Evolutionary conservation across 75 land plant genomes (phyloP), one percentile per base, ranked within the genome.

Genomic region (Picea sitchensis): DNA sequence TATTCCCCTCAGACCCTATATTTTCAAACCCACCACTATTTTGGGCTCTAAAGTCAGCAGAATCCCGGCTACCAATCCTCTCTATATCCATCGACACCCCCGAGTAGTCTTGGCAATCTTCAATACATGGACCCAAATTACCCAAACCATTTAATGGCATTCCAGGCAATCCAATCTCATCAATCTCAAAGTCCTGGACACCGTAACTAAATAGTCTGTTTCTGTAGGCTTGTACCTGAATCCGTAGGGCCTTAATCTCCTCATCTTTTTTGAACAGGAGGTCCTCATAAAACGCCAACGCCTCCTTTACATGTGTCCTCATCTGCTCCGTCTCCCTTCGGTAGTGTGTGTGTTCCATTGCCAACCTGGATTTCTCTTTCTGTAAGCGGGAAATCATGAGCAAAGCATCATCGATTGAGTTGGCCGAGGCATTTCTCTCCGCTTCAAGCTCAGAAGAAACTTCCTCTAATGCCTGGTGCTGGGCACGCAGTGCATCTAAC

Each of bases 381-480:
- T 86, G 87, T 23, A 84, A 75, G 14, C 87, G 86, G n/a, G 87
- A 61, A 44, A 86, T 86, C 87, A 86, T 86, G 51, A 83, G 87
- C 87, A 86, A 58, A 51, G 87, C 87, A 60, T 86, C 87, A 73
- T 84, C 81, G 4, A 87, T 87, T 0, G 87, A 82, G 20, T 76
- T 58, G 0, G 87, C 87, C 14, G 87, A 83, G 21, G 87, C 87
- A 61, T 68, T 80, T 34, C 87, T 73, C 75, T 86, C 87, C 14
- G 77, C 78, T 68, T 86, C 86, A 75, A 86, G 82, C 68, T 86
- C 87, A 14, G 59, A 13, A 31, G 23, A 75, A 14, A 57, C 36
- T 0, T 75, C 59, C 58, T 12, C 58, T 58, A 75, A 31, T 23
- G 76, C 76, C 12, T 56, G 30, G 76, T 75, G 76, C 59, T 75